These are phyloP conservation scores for Tolypocladium tropicale DNA, from an alignment of 2,329 filamentous ascomycete species.

Conservation along the genomic window DNA sequence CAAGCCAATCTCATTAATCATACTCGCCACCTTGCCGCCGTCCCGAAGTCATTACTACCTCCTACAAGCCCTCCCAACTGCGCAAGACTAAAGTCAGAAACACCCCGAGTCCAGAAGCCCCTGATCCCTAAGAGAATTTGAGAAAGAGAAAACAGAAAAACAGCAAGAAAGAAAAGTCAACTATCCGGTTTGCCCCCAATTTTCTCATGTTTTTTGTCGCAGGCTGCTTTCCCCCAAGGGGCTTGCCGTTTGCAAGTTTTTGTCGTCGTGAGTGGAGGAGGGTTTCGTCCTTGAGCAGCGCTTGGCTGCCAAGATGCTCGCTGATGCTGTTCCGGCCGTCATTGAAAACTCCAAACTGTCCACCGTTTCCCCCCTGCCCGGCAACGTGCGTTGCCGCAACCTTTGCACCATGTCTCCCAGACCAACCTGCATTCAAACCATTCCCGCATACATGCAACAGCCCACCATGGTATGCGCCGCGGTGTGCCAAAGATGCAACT, in stretches of 20 bases:
- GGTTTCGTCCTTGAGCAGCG: background rate
- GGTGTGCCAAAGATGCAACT: slow-evolving; percentile 8
- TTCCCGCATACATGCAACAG: background rate
- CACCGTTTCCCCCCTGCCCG: background rate
- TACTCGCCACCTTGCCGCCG: background rate
- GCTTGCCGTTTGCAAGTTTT: background rate
- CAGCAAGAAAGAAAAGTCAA: background rate
- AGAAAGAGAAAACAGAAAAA: background rate
- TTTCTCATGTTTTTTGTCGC: background rate
- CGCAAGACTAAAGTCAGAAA: slow-evolving; percentile 1
- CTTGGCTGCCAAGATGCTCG: slow-evolving; percentile 1
- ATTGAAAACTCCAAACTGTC: slow-evolving; percentile 1
- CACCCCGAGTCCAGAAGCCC: background rate
- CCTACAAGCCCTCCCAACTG: background rate
- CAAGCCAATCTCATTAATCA: slow-evolving; percentile 5
- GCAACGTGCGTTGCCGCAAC: background rate
- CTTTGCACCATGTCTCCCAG: background rate
- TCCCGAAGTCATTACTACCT: background rate
- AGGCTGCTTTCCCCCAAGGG: background rate
- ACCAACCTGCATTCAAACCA: background rate
- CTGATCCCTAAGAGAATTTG: background rate
- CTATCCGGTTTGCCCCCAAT: background rate
- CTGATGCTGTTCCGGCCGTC: background rate
- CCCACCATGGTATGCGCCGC: slow-evolving; percentile 9
- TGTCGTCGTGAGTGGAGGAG: background rate